phyloP scores from a whole-genome alignment of 768 basidiomycete genomes.

The Boletus subcaerulescens region DNA sequence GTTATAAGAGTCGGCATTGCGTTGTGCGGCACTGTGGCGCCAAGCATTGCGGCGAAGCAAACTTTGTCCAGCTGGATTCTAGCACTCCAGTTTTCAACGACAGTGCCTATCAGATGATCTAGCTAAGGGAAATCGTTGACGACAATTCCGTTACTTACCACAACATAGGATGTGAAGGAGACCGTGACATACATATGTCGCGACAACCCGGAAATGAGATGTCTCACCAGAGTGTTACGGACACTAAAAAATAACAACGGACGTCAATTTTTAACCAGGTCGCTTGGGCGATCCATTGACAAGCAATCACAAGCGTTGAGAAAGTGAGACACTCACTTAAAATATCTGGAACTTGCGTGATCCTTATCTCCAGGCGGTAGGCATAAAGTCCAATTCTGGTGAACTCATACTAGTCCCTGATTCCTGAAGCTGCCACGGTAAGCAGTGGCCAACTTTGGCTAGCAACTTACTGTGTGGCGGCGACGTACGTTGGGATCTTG shows the following conservation, averaged over 20 bases:
- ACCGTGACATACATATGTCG: not conserved
- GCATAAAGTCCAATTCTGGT: conserved; percentile 1
- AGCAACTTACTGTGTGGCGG: not conserved
- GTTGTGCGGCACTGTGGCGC: not conserved
- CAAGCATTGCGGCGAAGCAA: not conserved
- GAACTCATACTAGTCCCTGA: not conserved
- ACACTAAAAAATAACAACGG: not conserved
- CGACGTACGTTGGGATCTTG: not conserved
- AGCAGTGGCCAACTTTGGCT: not conserved
- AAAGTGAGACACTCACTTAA: conserved; percentile 20
- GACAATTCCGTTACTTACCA: conserved; percentile 1
- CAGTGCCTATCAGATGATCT: not conserved
- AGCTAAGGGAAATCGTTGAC: no score
- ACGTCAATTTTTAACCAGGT: not conserved
- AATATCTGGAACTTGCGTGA: conserved; percentile 10
- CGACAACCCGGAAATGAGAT: conserved; percentile 5
- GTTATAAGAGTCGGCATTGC: not conserved
- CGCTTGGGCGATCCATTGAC: no score
- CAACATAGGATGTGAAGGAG: not conserved
- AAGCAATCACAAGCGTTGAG: not conserved
- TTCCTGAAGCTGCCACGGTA: not conserved
- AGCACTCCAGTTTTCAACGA: not conserved
- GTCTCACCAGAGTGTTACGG: conserved; percentile 15
- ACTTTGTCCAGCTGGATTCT: not conserved
- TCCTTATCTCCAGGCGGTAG: not conserved